Base-by-base conservation (phyloP, 331 rosid genomes). In the Phaseolus coccineus region DNA sequence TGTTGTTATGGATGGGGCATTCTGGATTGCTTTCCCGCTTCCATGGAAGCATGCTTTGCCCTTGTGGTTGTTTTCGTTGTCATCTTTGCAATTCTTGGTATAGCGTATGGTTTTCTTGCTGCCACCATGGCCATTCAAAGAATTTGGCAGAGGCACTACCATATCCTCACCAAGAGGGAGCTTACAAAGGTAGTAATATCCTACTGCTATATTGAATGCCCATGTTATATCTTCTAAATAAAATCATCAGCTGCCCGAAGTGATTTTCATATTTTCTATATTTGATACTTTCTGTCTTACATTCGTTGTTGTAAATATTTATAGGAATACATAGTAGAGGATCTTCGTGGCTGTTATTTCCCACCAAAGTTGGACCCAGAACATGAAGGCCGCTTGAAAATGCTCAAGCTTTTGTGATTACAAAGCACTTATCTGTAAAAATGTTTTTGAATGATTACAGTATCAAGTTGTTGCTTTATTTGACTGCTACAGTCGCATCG, bases 1-100 rank as follows among this genome's bases (percentile, higher is more conserved):
- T 96, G 99, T 84, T 96, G 99, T 79, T 96, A 96, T 42, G 99
- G 99, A 22, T 96, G 98, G 98, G 99, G 99, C 78, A 91, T 96
- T 68, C 84, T 96, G 88, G 99, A 96, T 86, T 96, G 99, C 88
- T 96, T 96, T 80, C 99, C 99, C 7, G 99, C 97, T 10, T 96
- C 99, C 31, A 91, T 96, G 99, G 99, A 96, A 84, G 99, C 98
- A 3, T 96, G 99, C 87, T 96, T 96, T 82, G 97, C 97, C 51
- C 84, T 96, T 25, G 96, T 93, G 68, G 79, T 96, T 50, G 98
- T 96, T 79, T 96, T 96, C 8, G 97, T 96, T 12, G 92, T 96
- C 65, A 92, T 96, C 85, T 96, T 96, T 86, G 99, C 97, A 31
- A 96, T 96, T 84, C 98, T 96, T 73, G 99, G 99, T 65, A 92